phyloP scores from a whole-genome alignment of 805 yeast genomes.

The Zygosaccharomyces lentus region DNA sequence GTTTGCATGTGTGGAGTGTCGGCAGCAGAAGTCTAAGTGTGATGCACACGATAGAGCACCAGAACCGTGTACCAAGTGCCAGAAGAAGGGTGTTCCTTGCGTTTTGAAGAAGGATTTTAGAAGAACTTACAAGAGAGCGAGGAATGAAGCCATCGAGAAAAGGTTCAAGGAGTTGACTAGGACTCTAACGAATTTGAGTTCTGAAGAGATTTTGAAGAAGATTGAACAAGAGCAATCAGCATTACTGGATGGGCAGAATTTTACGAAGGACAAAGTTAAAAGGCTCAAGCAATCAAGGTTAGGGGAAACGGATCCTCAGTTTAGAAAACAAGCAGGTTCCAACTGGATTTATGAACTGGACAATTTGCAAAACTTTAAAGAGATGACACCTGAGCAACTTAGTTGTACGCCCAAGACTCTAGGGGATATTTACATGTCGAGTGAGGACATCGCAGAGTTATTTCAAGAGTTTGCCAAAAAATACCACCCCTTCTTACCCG shows the following conservation, averaged over 20 bases:
- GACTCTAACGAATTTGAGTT: constrained; percentile 39
- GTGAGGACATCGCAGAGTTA: constrained; percentile 54
- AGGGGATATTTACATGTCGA: constrained; percentile 60
- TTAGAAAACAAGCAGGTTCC: background rate
- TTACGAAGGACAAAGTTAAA: constrained; percentile 31
- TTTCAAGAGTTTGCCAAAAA: constrained; percentile 66
- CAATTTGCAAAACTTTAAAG: background rate
- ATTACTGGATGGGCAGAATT: constrained; percentile 28
- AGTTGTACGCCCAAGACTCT: constrained; percentile 63
- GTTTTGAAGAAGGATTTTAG: constrained; percentile 76
- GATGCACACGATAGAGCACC: constrained; percentile 78
- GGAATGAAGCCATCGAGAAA: constrained; percentile 74
- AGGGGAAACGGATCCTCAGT: background rate
- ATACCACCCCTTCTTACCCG: constrained; percentile 84
- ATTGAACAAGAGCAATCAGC: constrained; percentile 27
- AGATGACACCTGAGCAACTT: constrained; percentile 38
- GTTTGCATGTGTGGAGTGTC: constrained; percentile 91
- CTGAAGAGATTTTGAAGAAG: constrained; percentile 30
- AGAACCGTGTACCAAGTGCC: constrained; percentile 76
- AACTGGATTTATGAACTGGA: constrained; percentile 1
- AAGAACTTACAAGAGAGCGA: constrained; percentile 83
- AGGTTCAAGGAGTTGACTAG: constrained; percentile 68
- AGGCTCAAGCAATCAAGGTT: constrained; percentile 11
- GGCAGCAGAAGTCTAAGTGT: constrained; percentile 91
- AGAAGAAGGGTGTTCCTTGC: constrained; percentile 64